A percentile compares a stretch with the other conserved stretches of the same genome.
Conservation (phyloP, 495 filamentous ascomycete genomes). For the Penicillium dipodomyicola region DNA sequence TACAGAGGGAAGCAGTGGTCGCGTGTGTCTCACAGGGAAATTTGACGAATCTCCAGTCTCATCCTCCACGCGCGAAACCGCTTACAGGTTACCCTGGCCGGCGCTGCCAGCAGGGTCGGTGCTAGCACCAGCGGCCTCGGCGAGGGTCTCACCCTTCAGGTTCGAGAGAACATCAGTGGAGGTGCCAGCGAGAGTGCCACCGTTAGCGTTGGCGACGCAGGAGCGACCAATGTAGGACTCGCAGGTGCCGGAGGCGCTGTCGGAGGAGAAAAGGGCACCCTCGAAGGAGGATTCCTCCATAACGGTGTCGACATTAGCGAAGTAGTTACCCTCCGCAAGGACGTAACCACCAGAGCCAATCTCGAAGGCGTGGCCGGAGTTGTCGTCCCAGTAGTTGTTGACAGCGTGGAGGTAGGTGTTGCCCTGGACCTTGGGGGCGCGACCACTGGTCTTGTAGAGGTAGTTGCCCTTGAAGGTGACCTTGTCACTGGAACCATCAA, state of each 20-base stretch:
- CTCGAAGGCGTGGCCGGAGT: slow-evolving; percentile 44
- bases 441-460: slow-evolving; percentile 45
- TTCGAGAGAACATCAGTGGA: slow-evolving; percentile 8
- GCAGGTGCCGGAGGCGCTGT: slow-evolving; percentile 6
- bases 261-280: slow-evolving; percentile 2
- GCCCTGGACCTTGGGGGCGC: slow-evolving; percentile 42
- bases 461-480: slow-evolving; percentile 49
- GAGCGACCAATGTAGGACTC: slow-evolving; percentile 6
- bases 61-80: neutral
- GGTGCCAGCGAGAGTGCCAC: neutral
- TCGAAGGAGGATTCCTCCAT: neutral
- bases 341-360: slow-evolving; percentile 7
- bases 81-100: slow-evolving; percentile 14
- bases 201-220: slow-evolving; percentile 11
- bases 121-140: slow-evolving; percentile 5
- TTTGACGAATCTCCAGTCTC: neutral
- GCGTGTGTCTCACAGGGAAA: neutral
- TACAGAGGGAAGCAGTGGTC: neutral
- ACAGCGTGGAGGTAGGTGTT: slow-evolving; percentile 46
- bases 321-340: slow-evolving; percentile 13
- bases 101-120: slow-evolving; percentile 12
- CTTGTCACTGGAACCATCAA: slow-evolving; percentile 40
- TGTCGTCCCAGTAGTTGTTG: slow-evolving; percentile 60
- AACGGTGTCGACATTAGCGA: slow-evolving; percentile 3
- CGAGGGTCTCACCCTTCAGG: slow-evolving; percentile 8